phyloP scores from a whole-genome alignment of 2,329 filamentous ascomycete genomes.

The Ophiocordyceps unilateralis region DNA sequence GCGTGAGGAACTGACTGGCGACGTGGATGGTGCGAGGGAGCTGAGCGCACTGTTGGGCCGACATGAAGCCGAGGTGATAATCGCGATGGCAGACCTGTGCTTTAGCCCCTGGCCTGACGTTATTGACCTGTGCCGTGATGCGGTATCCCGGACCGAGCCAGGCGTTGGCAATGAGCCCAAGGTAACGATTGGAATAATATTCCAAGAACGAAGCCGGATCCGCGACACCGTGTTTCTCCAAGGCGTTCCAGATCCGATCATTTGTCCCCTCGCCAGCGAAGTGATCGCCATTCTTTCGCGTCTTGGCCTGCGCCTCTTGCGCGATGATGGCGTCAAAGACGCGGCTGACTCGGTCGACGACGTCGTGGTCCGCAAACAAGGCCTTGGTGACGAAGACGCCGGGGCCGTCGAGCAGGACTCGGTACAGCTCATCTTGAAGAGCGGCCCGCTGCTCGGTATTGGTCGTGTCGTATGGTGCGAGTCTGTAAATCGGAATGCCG shows the following conservation, averaged over 20 bases:
- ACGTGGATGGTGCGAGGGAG: conserved; percentile 36
- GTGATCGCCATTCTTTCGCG: conserved; percentile 34
- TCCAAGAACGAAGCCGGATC: conserved; percentile 33
- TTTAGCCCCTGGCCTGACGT: conserved; percentile 39
- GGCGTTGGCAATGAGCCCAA: conserved; percentile 30
- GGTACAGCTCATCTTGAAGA: background rate
- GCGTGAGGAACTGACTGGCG: conserved; percentile 37
- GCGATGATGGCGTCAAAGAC: conserved; percentile 31
- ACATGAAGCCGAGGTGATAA: conserved; percentile 48
- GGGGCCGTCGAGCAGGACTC: conserved; percentile 33
- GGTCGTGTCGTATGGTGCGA: background rate
- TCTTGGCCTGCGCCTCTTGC: conserved; percentile 17
- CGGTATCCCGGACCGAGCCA: conserved; percentile 45
- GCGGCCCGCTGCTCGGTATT: background rate
- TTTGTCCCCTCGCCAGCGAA: conserved; percentile 39
- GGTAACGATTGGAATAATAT: conserved; percentile 45
- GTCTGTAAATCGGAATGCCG: background rate
- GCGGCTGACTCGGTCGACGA: conserved; percentile 28
- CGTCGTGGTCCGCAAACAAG: conserved; percentile 24
- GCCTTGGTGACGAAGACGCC: conserved; percentile 40
- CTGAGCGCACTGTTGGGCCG: conserved; percentile 21
- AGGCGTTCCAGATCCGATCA: conserved; percentile 48
- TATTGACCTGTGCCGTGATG: conserved; percentile 44
- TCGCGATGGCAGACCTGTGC: conserved; percentile 43
- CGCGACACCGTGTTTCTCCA: conserved; percentile 38